Evolutionary conservation across 768 basidiomycete species (phyloP), one percentile per base, ranked within the genome.

Genomic region (Podaxis carcinomalis): DNA sequence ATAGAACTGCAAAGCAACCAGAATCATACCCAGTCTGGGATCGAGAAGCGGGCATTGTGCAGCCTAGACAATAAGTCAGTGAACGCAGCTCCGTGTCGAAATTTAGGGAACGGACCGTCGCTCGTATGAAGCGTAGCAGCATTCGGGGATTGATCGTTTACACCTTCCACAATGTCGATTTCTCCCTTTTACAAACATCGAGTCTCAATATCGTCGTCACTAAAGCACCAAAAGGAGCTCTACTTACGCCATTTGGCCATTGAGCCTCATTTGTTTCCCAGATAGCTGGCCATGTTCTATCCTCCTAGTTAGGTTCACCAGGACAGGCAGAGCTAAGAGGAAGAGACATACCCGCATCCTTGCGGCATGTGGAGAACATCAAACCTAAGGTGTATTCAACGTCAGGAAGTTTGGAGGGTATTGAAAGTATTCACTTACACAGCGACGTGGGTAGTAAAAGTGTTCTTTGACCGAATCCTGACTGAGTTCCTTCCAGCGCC

Each of bases 401-500:
- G 6, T 56, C 42, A 62, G 25, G 4, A 51, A 32, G 6, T 5
- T 42, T 51, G 14, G 36, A 42, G 4, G 46, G 14, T 7, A 37
- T 36, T 25, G 42, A 11, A 27, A 0, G 35, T 14, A 54, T 32
- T 27, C n/a, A 72, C 80, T 39, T 67, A 84, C 82, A 85, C 75
- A 2, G 79, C 78, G 50, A 83, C 81, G 63, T 83, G 82, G 13
- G 76, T 82, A 3, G 75, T 78, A 66, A 81, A 87, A 3, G 72
- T 70, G 47, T 82, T 80, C 64, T 79, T 80, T 13, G 80, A 78
- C 51, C 74, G 71, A 62, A 87, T 78, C 47, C 86, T 75, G 36
- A 85, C 82, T 13, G 83, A 84, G 52, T 79, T 74, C 28, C 86
- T 73, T n/a, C 86, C 86, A 16, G 79, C 70, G 1, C 81, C 80